These are phyloP conservation scores for Panicum virgatum DNA, from an alignment of 202 grass and related monocot species.

Conservation along the genomic window DNA sequence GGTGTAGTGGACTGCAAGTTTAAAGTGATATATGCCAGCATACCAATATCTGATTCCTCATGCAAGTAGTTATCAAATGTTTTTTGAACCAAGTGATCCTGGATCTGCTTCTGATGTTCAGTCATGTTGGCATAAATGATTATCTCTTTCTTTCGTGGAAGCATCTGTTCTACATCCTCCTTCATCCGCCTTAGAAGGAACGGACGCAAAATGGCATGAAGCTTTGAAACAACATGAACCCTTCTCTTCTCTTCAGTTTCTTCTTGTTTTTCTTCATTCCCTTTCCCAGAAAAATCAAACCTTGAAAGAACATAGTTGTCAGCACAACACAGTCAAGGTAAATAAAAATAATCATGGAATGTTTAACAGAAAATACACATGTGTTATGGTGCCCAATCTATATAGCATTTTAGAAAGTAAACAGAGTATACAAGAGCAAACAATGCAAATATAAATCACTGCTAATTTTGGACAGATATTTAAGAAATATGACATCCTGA, in stretches of 20 bases:
- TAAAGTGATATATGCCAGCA: constrained; percentile 10
- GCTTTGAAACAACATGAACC: constrained; percentile 82
- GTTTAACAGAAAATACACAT: not conserved
- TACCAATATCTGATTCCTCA: constrained; percentile 55
- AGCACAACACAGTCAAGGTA: not conserved
- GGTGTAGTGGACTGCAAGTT: not conserved
- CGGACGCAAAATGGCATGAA: constrained; percentile 91
- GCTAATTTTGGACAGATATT: not conserved
- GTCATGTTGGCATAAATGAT: constrained; percentile 98
- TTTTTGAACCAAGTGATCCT: constrained; percentile 76
- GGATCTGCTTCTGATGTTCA: constrained; percentile 77
- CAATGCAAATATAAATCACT: not conserved
- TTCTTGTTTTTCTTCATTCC: constrained; percentile 53
- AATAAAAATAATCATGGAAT: not conserved
- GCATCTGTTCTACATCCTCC: constrained; percentile 89
- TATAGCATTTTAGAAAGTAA: not conserved
- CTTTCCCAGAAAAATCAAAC: constrained; percentile 86
- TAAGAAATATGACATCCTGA: not conserved
- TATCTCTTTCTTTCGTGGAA: constrained; percentile 99
- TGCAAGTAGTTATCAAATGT: constrained; percentile 75
- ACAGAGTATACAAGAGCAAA: not conserved
- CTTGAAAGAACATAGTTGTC: constrained; percentile 40
- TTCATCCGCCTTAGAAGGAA: constrained; percentile 98
- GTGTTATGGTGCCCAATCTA: not conserved
- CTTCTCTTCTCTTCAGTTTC: constrained; percentile 80